Conservation (phyloP, 208 protist genomes). For the Balamuthia mandrillaris region DNA sequence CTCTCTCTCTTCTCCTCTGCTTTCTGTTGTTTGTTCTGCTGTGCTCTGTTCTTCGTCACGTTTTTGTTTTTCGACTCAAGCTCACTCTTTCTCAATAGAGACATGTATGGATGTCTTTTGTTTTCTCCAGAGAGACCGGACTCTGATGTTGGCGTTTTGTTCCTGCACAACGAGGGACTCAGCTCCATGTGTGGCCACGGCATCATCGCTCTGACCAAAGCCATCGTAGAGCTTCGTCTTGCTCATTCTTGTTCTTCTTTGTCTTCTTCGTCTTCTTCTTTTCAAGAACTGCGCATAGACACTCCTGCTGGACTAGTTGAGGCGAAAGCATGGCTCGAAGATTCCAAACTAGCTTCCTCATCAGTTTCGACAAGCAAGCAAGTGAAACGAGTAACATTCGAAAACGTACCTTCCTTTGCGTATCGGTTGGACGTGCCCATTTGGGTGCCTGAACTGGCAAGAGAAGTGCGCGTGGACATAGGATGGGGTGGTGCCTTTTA, state of each 20-base stretch:
- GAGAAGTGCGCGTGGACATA: not conserved
- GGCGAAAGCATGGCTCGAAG: not conserved
- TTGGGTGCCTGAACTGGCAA: not conserved
- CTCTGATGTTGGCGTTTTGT: not conserved
- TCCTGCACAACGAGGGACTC: conserved; percentile 2
- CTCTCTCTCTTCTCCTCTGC: not conserved
- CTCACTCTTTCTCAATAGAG: not conserved
- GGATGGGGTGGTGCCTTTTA: not conserved
- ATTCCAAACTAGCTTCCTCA: not conserved
- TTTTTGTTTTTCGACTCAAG: not conserved
- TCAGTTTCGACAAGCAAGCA: not conserved
- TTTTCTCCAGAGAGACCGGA: not conserved
- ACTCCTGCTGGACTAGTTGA: not conserved
- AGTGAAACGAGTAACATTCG: not conserved
- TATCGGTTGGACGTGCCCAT: not conserved
- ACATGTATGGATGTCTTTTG: not conserved
- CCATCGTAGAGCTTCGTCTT: not conserved
- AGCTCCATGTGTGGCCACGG: conserved; percentile 10
- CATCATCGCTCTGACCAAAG: conserved; percentile 8
- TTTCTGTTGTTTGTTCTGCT: not conserved
- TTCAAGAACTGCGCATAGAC: not conserved
- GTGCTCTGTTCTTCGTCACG: not conserved
- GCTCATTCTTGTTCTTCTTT: too few relatives aligned
- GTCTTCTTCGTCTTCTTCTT: too few relatives aligned
- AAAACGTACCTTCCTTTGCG: not conserved